Evolutionary conservation across 2,329 filamentous ascomycete genomes (phyloP), one percentile per base, ranked within the genome.

Genomic region (Fusarium sp.): DNA sequence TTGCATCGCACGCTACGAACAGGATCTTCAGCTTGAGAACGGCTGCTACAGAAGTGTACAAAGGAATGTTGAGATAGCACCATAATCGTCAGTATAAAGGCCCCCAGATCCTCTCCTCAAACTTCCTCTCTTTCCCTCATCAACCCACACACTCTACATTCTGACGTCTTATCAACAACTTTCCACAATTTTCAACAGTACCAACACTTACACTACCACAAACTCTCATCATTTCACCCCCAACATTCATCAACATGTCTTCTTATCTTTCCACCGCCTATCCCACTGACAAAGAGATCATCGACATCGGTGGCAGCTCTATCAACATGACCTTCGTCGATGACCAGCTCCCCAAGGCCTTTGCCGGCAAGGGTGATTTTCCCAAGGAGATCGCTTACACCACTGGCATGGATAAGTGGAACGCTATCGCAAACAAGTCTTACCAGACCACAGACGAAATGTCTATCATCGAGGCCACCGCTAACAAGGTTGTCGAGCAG

Each of bases 331-430:
- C 52, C 2, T 62, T 52, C 2, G 58, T 72, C 0, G 49, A 68
- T 7, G 19, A 62, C 2, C 71, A 73, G 4, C 59, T 73, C 1
- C 54, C 56, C 13, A 51, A 55, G 43, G 71, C 71, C 4, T 71
- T 73, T 22, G 17, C 8, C 9, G n/a, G 52, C 6, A 13, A 68
- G 25, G 70, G 47, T 2, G 68, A 70, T n/a, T 72, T 74, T 45
- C 72, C 72, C 1, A 74, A 74, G 62, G 72, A 74, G n/a, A 19
- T 74, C 4, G 72, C 71, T 10, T 74, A 74, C 51, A 72, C 62
- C 0, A 37, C 54, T 0, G 65, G 63, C 0, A 73, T 74, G 72
- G 54, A 64, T 0, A 60, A 70, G 8, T 74, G 72, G 72, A 56
- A 49, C 0, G 37, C 22, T 0, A 68, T 74, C 0, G 56, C 72